These are phyloP conservation scores for Naganishia friedmannii DNA, from an alignment of 768 basidiomycete genomes.

Conservation along the genomic window DNA sequence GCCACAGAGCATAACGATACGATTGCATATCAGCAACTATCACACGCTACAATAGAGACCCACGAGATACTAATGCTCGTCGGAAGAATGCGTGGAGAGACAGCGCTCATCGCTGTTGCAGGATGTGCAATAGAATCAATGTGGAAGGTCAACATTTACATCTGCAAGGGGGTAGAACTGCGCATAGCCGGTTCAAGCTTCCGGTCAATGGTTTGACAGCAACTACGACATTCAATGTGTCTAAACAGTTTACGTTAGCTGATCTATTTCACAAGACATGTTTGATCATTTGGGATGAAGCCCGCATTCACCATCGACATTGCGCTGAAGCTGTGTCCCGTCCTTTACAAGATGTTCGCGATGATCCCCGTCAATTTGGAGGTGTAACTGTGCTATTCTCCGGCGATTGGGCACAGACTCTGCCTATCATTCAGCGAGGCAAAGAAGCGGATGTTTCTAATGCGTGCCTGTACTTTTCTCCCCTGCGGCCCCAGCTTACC, in stretches of 20 bases:
- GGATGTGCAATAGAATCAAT: too few relatives aligned
- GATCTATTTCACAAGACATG: constrained; percentile 49
- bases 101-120: too few relatives aligned
- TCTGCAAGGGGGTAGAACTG: too few relatives aligned
- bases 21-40: too few relatives aligned
- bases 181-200: too few relatives aligned
- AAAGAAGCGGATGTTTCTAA: constrained; percentile 53
- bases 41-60: too few relatives aligned
- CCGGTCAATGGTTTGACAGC: not conserved
- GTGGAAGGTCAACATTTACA: too few relatives aligned
- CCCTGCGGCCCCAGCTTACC: constrained; percentile 52
- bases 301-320: constrained; percentile 52
- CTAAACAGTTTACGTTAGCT: constrained; percentile 38
- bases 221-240: not conserved
- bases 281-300: constrained; percentile 58
- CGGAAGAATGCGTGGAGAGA: too few relatives aligned
- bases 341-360: constrained; percentile 39
- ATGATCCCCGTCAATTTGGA: constrained; percentile 52
- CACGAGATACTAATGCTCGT: too few relatives aligned
- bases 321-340: constrained; percentile 55
- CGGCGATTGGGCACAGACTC: constrained; percentile 35
- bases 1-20: too few relatives aligned
- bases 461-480: constrained; percentile 50
- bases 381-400: constrained; percentile 57
- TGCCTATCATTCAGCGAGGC: constrained; percentile 56